Base-by-base conservation (phyloP, 345 rosid species). In the Litchi chinensis region DNA sequence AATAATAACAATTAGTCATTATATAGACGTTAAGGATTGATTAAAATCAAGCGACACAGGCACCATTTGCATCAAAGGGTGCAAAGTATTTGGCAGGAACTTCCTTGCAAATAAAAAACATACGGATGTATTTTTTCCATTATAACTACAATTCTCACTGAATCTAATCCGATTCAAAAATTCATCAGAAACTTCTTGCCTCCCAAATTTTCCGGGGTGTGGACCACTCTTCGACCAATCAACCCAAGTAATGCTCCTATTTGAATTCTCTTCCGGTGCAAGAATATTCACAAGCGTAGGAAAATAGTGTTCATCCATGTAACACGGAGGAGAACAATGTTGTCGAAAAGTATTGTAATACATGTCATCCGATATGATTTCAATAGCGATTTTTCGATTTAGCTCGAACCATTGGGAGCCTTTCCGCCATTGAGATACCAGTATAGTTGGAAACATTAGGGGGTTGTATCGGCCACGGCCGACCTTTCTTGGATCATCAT, bases 51-150 rank as follows among this genome's bases (percentile, higher is more conserved):
- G 43, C 73, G 73, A 83, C 64, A 77, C 44, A 3, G 85, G 84
- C 70, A 85, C 81, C 70, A 83, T 21, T 68, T 81, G 75, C 80
- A 85, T 72, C 85, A 86, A 80, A 63, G 89, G 86, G 21, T 85
- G 83, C 79, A 89, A 79, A n/a, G 88, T 80, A 54, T 81, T 85
- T 50, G 82, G 82, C 74, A 80, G 68, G 79, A 89, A 89, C 77
- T 89, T 89, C 84, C 90, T 80, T 9, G 85, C 92, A 76, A 87
- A 87, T 59, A 83, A 70, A 80, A 77, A 86, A 76, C 90, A 89
- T 39, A 85, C 28, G 8, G 88, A 81, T 5, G 82, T 78, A 68
- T 50, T 41, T 46, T 75, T 75, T 26, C 84, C 90, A 62, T 83
- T 82, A 41, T 81, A 87, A 76, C 78, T 84, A 77, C 88, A 87